Percentiles rank a stretch among this genome's conserved stretches.
Conservation (phyloP, 257 asterid genomes). For the Nicotiana noctiflora region DNA sequence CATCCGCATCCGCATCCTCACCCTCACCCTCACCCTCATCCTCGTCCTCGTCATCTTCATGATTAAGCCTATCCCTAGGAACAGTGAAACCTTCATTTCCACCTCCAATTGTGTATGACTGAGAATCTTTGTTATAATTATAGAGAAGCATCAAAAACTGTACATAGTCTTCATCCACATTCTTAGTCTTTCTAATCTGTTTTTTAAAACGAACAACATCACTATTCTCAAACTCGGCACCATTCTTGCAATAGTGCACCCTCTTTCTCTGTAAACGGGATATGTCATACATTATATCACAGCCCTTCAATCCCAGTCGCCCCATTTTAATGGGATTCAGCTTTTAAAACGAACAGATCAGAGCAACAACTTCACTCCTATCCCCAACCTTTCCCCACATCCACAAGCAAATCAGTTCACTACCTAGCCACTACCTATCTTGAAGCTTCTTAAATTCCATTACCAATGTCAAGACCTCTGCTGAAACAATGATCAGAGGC, state of each 20-base stretch:
- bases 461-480: background rate
- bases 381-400: background rate
- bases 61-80: background rate
- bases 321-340: slow-evolving; percentile 5
- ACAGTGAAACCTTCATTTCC: background rate
- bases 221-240: background rate
- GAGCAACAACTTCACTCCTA: slow-evolving; percentile 6
- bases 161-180: background rate
- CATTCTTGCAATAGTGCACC: background rate
- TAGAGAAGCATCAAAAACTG: slow-evolving; percentile 5
- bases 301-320: background rate
- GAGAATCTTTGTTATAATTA: background rate
- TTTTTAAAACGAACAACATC: background rate
- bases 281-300: background rate
- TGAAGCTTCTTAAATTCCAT: background rate
- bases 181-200: slow-evolving; percentile 1
- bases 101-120: background rate
- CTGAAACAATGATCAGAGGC: background rate
- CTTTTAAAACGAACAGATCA: slow-evolving; percentile 5
- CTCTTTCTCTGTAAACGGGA: slow-evolving; percentile 8
- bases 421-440: slow-evolving; percentile 4
- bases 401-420: background rate
- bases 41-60: background rate
- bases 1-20: background rate
- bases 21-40: background rate